phyloP scores from a whole-genome alignment of 2,329 filamentous ascomycete species.

The Pseudogymnoascus sp. region DNA sequence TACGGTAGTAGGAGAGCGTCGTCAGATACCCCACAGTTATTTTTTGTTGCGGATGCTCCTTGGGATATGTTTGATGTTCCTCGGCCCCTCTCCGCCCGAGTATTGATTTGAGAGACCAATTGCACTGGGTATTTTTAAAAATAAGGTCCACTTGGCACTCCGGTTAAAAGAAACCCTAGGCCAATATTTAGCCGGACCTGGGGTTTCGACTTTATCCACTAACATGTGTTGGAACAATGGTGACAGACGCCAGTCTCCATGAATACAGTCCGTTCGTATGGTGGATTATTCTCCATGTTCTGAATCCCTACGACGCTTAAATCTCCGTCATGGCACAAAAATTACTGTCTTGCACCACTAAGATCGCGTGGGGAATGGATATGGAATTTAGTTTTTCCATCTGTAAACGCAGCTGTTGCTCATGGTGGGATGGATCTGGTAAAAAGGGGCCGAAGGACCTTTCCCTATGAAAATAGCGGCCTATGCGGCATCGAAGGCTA shows the following conservation, averaged over 20 bases:
- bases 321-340: neutral
- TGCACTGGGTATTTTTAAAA: slow-evolving; percentile 1
- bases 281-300: neutral
- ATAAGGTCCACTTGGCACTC: slow-evolving; percentile 2
- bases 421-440: neutral
- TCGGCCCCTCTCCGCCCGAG: neutral
- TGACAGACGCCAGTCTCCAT: neutral
- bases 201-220: neutral
- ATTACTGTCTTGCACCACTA: neutral
- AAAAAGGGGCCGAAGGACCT: neutral
- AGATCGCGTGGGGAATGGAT: neutral
- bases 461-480: too few species aligned
- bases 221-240: neutral
- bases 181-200: neutral
- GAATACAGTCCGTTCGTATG: neutral
- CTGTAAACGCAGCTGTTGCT: neutral
- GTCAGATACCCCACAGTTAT: neutral
- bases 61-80: neutral
- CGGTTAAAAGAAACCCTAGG: neutral
- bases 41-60: neutral
- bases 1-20: neutral
- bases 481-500: too few species aligned
- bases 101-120: neutral
- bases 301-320: neutral
- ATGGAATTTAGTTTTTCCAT: slow-evolving; percentile 2